Base-by-base conservation (phyloP, 768 basidiomycete genomes). In the Phlebiopsis gigantea region DNA sequence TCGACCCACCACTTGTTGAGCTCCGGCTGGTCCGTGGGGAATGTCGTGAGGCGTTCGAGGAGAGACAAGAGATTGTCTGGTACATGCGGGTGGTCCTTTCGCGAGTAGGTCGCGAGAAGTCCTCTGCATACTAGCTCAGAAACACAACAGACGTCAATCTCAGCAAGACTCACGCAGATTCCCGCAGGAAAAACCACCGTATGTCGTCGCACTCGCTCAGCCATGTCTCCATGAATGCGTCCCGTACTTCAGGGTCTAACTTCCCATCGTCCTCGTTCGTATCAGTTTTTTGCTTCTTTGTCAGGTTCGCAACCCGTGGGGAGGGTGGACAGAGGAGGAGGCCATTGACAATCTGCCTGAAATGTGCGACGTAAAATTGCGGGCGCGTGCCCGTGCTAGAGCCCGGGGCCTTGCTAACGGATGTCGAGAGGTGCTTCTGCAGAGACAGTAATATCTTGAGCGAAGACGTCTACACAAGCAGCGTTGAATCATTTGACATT, bases 141-240 rank as follows among this genome's bases (percentile, higher is more conserved):
- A 55, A 8, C 57, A 55, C 10, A 24, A 19, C 46, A 28, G 22
- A n/a, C 3, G 9, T 28, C 42, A 44, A 39, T 56, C 46, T 21
- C n/a, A 53, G 22, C 19, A 30, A 48, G 5, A 73, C 80, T 57
- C 69, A 88, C 91, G 77, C 80, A 54, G 88, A 77, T 65, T 93
- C 89, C 43, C 87, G 80, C 30, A 96, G 77, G 74, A 93, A 93
- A 73, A 88, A 90, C 89, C 89, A 95, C 57, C 93, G 81, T 29
- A 95, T 74, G 64, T 96, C 93, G 64, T 92, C 88, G 66, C 89
- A 66, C 12, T 88, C 81, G 61, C 82, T 84, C 62, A 91, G 78
- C 85, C 87, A 94, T 14, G 79, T 84, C 46, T 80, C 78, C 53
- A 84, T 73, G 63, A 93, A 91, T 10, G 77, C 70, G 43, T 82